Evolutionary conservation across 23 red algal genomes (phyloP).

Genomic region (Gracilaria vermiculophylla): DNA sequence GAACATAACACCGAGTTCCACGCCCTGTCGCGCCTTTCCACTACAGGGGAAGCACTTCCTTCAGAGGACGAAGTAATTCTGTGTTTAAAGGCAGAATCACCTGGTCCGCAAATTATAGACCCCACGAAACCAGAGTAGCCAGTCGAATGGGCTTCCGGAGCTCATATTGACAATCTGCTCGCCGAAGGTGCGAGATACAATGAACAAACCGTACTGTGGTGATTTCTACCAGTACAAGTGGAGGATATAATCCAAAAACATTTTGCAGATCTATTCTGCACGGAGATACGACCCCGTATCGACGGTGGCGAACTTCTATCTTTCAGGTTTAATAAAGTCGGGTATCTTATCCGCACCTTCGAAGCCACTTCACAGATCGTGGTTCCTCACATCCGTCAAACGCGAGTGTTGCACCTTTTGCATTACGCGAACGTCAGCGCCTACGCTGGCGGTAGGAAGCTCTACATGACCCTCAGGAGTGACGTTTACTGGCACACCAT

Average conservation of each 20-base stretch:
- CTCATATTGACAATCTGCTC: too few relatives aligned
- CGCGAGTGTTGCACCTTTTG: neutral
- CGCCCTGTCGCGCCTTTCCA: neutral
- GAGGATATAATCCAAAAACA: neutral
- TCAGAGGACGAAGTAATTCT: neutral
- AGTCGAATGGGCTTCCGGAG: too few relatives aligned
- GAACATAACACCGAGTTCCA: neutral
- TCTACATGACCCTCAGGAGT: neutral
- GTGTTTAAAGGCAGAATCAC: neutral
- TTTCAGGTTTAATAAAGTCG: neutral
- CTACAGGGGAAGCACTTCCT: neutral
- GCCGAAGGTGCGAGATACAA: too few relatives aligned
- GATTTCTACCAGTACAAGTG: neutral
- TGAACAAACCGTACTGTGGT: too few relatives aligned
- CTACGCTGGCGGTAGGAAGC: neutral
- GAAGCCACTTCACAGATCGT: slow-evolving; percentile 9
- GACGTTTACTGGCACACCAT: slow-evolving; percentile 7
- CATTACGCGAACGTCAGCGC: slow-evolving; percentile 3
- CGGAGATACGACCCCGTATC: neutral
- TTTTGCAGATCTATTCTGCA: neutral
- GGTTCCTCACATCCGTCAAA: neutral
- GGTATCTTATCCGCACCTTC: neutral
- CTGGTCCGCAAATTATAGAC: too few relatives aligned
- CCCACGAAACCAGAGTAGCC: too few relatives aligned
- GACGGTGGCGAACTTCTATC: neutral